Evolutionary conservation across 2,329 filamentous ascomycete genomes (phyloP), one percentile per base, ranked within the genome.

Genomic region (Grosmannia clavigera): DNA sequence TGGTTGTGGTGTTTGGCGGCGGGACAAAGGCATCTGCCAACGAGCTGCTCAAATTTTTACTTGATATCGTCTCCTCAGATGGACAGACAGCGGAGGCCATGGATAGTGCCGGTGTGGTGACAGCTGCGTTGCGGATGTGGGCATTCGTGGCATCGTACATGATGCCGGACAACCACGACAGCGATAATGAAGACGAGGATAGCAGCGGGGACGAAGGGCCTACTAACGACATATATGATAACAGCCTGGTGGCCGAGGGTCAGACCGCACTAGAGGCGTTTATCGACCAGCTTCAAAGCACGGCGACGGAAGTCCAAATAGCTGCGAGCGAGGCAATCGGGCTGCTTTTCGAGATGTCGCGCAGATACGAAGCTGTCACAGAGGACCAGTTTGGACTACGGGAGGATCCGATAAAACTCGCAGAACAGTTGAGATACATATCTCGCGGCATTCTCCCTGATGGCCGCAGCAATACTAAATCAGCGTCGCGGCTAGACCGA

Each of bases 261-360:
- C 85, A 90, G 64, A 74, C 82, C 33, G 86, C 88, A 19, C 81
- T 94, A 66, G 87, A 94, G 58, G 85, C 86, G 2, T 90, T 96
- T 66, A 84, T 89, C 51, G 90, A 95, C 55, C 91, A 95, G 71
- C 85, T 96, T 22, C 85, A 92, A 62, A 90, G 87, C 69, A 78
- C 78, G 38, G 85, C 90, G 61, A 76, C 84, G 0, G 76, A 81
- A 10, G 88, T 95, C 1, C 89, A 94, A 67, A 83, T 90, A 54
- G 83, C 86, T 3, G 87, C 90, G 0, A 90, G 87, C 3, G 82
- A 87, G 68, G 89, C 89, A 70, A 91, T 95, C 61, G 90, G 90
- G 0, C 76, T 95, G 11, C 77, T 95, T 12, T 92, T 89, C 67
- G 91, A 96, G 71, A 87, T 87, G 63, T 76, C 76, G 3, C 75